These are phyloP conservation scores for Chrysanthemum makinoi DNA, from an alignment of 129 eudicot species.

Conservation along the genomic window DNA sequence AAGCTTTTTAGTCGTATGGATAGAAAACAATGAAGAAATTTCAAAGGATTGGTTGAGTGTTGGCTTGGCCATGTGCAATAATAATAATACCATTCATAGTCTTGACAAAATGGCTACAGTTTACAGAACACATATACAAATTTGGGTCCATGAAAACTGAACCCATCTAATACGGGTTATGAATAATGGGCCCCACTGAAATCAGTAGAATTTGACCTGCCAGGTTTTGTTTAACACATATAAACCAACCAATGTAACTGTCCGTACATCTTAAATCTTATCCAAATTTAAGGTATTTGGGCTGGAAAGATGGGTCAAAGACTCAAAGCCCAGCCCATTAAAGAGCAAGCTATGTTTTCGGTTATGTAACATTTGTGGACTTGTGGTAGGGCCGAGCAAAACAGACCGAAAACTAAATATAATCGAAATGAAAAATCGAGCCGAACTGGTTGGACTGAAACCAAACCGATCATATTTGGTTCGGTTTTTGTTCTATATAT, in stretches of 20 bases:
- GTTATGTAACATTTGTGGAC: too few species aligned
- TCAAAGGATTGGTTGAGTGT: slow-evolving; percentile 46
- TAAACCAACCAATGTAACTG: neutral
- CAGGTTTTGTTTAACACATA: slow-evolving; percentile 21
- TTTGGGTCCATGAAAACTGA: slow-evolving; percentile 32
- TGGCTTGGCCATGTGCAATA: slow-evolving; percentile 47
- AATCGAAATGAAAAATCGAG: too few species aligned
- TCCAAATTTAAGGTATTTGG: neutral
- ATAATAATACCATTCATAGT: slow-evolving; percentile 1
- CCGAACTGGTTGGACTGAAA: too few species aligned
- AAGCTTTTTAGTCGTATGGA: slow-evolving; percentile 27
- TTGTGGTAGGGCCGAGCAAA: too few species aligned
- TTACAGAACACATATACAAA: slow-evolving; percentile 13
- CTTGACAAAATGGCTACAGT: slow-evolving; percentile 38
- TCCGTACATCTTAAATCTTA: neutral
- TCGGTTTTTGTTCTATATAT: too few species aligned
- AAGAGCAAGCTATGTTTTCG: neutral
- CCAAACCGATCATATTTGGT: too few species aligned
- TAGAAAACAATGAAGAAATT: slow-evolving; percentile 29
- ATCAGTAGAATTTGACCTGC: slow-evolving; percentile 18
- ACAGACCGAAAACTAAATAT: too few species aligned
- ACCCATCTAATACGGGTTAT: slow-evolving; percentile 26
- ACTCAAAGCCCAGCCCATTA: slow-evolving; percentile 12
- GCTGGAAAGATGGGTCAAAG: neutral
- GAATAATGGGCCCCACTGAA: slow-evolving; percentile 24